Percentiles rank a stretch among this genome's conserved stretches.
Conservation (phyloP, 2,329 filamentous ascomycete species). For the Ambrosiella xylebori region DNA sequence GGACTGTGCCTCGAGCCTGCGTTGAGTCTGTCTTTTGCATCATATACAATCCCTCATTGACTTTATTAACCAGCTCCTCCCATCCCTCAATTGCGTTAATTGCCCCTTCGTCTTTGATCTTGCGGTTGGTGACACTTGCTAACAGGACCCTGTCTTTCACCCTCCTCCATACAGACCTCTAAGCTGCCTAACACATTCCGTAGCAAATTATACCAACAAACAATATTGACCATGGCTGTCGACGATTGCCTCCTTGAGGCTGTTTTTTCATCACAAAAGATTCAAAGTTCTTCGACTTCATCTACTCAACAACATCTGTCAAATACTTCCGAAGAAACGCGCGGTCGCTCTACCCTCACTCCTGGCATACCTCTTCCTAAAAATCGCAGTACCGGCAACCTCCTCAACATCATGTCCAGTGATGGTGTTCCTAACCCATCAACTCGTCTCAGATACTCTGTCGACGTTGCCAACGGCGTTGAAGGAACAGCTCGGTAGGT, state of each 20-base stretch:
- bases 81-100: not conserved
- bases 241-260: not conserved
- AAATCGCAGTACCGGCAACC: constrained; percentile 12
- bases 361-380: constrained; percentile 7
- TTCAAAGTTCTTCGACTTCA: not conserved
- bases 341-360: not conserved
- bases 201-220: not conserved
- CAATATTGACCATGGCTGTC: not conserved
- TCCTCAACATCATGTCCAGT: constrained; percentile 5
- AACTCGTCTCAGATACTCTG: constrained; percentile 9
- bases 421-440: not conserved
- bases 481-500: constrained; percentile 8
- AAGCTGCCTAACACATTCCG: not conserved
- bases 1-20: too few species aligned
- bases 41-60: not conserved
- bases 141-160: not conserved
- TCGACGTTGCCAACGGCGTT: constrained; percentile 9
- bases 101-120: not conserved
- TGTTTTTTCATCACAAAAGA: not conserved
- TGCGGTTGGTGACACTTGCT: not conserved
- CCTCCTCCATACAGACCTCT: not conserved
- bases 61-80: not conserved
- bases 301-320: not conserved
- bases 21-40: too few species aligned
- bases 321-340: not conserved